A percentile compares a stretch with the other conserved stretches of the same genome.
phyloP scores from a whole-genome alignment of 2,329 filamentous ascomycete species.

The Fusarium palustre region DNA sequence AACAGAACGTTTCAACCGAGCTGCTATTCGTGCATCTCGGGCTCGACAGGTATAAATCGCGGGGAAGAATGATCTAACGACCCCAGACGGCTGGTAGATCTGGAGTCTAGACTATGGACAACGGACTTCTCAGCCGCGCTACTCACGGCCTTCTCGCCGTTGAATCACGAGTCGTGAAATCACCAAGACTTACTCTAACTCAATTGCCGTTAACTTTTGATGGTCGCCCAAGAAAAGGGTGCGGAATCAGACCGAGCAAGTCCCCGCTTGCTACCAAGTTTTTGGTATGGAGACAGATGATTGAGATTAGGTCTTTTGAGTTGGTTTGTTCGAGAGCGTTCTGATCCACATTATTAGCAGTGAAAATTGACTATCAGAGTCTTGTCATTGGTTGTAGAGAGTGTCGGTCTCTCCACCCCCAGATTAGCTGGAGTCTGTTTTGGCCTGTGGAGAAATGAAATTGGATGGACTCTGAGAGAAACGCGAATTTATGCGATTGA shows the following conservation, averaged over 20 bases:
- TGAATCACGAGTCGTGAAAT: not conserved
- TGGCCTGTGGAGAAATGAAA: conserved; percentile 24
- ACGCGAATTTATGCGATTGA: not conserved
- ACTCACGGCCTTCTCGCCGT: conserved; percentile 2
- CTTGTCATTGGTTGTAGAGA: not conserved
- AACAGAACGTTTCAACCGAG: not conserved
- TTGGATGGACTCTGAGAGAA: conserved; percentile 5
- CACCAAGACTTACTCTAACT: not conserved
- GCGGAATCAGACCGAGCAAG: not conserved
- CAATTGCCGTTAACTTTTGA: not conserved
- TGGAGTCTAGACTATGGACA: not conserved
- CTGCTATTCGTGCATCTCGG: not conserved
- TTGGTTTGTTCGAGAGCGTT: conserved; percentile 16
- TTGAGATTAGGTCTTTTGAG: not conserved
- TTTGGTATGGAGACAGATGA: not conserved
- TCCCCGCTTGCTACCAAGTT: not conserved
- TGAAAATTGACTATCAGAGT: not conserved
- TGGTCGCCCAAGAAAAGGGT: not conserved
- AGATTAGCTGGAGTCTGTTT: conserved; percentile 10
- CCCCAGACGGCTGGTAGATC: conserved; percentile 3
- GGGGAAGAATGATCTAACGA: not conserved
- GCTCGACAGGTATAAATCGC: not conserved
- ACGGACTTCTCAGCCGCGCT: not conserved
- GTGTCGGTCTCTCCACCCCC: conserved; percentile 8
- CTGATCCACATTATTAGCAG: conserved; percentile 18